A percentile compares a stretch with the other conserved stretches of the same genome.
phyloP scores from a whole-genome alignment of 2,329 filamentous ascomycete species.

The Apiospora malaysiana region DNA sequence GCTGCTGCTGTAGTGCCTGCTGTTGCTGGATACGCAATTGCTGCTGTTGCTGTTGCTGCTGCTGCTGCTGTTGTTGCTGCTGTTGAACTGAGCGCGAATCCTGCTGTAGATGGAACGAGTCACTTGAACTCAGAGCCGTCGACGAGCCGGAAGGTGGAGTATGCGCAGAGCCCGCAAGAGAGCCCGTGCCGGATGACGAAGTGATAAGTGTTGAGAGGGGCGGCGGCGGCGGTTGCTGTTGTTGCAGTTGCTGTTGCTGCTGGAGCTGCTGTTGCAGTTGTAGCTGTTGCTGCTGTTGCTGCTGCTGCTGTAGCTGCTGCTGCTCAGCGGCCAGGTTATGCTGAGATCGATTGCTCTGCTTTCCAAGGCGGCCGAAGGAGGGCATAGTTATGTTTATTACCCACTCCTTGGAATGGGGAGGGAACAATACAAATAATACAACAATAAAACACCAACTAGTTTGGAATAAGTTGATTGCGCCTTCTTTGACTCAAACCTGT shows the following conservation, averaged over 20 bases:
- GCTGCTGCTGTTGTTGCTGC: slow-evolving; percentile 29
- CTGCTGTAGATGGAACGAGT: slow-evolving; percentile 47
- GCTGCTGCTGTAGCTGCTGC: slow-evolving; percentile 42
- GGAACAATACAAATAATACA: slow-evolving; percentile 20
- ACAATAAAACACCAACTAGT: slow-evolving; percentile 20
- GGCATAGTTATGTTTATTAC: slow-evolving; percentile 26
- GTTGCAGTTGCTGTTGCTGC: slow-evolving; percentile 27
- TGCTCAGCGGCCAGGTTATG: slow-evolving; percentile 57
- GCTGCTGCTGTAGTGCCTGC: slow-evolving; percentile 34
- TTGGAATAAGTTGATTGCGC: slow-evolving; percentile 18
- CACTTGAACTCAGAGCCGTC: slow-evolving; percentile 52
- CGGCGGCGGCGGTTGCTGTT: slow-evolving; percentile 23
- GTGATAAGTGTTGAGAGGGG: slow-evolving; percentile 34
- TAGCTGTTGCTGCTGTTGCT: slow-evolving; percentile 38
- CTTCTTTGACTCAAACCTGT: slow-evolving; percentile 19
- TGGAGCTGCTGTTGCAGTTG: slow-evolving; percentile 33
- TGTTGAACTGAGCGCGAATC: slow-evolving; percentile 28
- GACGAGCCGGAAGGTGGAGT: slow-evolving; percentile 55
- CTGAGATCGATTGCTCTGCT: slow-evolving; percentile 59
- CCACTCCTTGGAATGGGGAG: slow-evolving; percentile 15
- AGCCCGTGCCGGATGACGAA: slow-evolving; percentile 26
- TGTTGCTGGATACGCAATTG: slow-evolving; percentile 8
- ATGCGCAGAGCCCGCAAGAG: slow-evolving; percentile 31
- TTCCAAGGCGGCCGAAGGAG: slow-evolving; percentile 27
- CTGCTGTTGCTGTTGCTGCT: slow-evolving; percentile 33